Percentiles rank a stretch among this genome's conserved stretches.
Conservation (phyloP, 2,329 filamentous ascomycete genomes). For the Allantophomopsis cytisporea region DNA sequence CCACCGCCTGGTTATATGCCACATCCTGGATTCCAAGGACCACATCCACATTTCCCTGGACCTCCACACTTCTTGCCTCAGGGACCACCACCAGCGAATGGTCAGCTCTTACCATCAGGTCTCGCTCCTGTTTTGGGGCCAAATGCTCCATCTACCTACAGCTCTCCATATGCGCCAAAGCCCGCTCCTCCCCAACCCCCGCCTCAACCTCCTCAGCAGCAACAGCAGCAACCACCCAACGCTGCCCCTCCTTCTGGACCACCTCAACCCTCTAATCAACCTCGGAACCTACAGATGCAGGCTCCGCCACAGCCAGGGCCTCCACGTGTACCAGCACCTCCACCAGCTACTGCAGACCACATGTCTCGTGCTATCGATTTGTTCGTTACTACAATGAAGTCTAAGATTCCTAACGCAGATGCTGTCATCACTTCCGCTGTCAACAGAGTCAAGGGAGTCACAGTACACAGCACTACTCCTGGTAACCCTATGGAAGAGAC, state of each 20-base stretch:
- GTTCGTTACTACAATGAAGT: slow-evolving; percentile 11
- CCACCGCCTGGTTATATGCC: slow-evolving; percentile 9
- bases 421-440: slow-evolving; percentile 16
- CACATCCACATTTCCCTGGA: slow-evolving; percentile 5
- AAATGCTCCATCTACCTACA: slow-evolving; percentile 13
- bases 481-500: slow-evolving; percentile 9
- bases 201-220: slow-evolving; percentile 2
- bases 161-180: slow-evolving; percentile 19
- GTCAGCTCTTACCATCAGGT: slow-evolving; percentile 2
- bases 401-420: slow-evolving; percentile 9
- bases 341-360: slow-evolving; percentile 1
- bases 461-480: slow-evolving; percentile 9
- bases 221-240: slow-evolving; percentile 2
- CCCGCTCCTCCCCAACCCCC: slow-evolving; percentile 7
- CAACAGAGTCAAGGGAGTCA: slow-evolving; percentile 14
- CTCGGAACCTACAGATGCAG: slow-evolving; percentile 2
- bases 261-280: slow-evolving; percentile 2
- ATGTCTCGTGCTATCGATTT: slow-evolving; percentile 8
- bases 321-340: slow-evolving; percentile 1
- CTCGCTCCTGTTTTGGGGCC: slow-evolving; percentile 9
- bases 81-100: slow-evolving; percentile 1
- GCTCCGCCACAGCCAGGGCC: not conserved
- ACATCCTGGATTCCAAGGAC: slow-evolving; percentile 4
- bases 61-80: slow-evolving; percentile 1
- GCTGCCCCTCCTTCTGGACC: slow-evolving; percentile 1